Percentiles rank a stretch among this genome's conserved stretches.
phyloP scores from a whole-genome alignment of 495 filamentous ascomycete genomes.

The Trichoderma erinaceum region DNA sequence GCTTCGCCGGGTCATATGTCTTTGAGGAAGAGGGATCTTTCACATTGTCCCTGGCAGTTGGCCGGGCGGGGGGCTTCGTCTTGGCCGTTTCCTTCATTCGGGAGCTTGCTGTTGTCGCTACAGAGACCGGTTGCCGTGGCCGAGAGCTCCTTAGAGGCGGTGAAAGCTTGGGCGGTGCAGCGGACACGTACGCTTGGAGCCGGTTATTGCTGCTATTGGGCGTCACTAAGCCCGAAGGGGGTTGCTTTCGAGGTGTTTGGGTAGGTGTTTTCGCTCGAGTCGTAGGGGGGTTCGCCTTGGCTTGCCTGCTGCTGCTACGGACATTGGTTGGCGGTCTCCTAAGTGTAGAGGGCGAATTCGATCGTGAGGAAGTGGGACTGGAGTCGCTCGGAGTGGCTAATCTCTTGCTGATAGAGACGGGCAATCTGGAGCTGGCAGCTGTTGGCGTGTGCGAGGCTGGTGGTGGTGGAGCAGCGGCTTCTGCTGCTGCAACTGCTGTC shows the following conservation, averaged over 20 bases:
- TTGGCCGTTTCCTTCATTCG: constrained; percentile 47
- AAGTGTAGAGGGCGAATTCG: constrained; percentile 43
- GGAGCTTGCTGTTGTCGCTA: constrained; percentile 60
- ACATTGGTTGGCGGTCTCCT: constrained; percentile 29
- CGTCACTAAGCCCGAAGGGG: constrained; percentile 27
- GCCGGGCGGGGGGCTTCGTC: background rate
- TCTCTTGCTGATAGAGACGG: constrained; percentile 35
- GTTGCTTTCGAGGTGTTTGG: constrained; percentile 27
- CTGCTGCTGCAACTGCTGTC: constrained; percentile 10
- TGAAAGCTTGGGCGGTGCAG: constrained; percentile 44
- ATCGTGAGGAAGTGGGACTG: constrained; percentile 44
- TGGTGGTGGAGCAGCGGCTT: constrained; percentile 24
- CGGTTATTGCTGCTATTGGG: constrained; percentile 33
- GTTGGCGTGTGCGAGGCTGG: constrained; percentile 18
- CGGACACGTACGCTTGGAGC: constrained; percentile 46
- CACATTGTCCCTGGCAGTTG: background rate
- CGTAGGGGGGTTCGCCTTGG: constrained; percentile 29
- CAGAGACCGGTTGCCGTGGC: constrained; percentile 71
- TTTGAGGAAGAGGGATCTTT: constrained; percentile 25
- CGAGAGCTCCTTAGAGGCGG: constrained; percentile 78
- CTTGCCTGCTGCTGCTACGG: constrained; percentile 23
- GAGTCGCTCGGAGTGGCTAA: constrained; percentile 36
- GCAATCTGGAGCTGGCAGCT: constrained; percentile 29
- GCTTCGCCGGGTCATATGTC: constrained; percentile 29
- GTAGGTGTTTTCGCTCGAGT: constrained; percentile 28